Evolutionary conservation across 2,329 filamentous ascomycete genomes (phyloP).

Genomic region (Fusarium drepaniforme): DNA sequence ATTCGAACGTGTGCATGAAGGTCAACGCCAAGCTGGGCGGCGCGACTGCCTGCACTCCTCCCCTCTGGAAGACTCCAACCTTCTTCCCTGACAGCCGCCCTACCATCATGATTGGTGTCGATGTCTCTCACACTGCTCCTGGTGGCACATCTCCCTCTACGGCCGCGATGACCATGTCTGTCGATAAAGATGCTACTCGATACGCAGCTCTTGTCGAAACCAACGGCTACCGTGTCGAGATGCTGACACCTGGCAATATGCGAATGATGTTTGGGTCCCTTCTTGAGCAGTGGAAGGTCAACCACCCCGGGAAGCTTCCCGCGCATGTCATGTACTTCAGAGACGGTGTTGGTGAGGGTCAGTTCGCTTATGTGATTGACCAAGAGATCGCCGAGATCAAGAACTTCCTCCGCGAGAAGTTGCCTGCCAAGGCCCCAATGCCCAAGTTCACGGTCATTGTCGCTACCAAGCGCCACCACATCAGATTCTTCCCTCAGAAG

Average conservation of each 20-base stretch:
- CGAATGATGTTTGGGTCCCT: conserved; percentile 74
- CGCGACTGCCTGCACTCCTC: conserved; percentile 67
- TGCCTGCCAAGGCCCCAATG: conserved; percentile 47
- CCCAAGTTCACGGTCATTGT: conserved; percentile 87
- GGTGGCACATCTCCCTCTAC: conserved; percentile 78
- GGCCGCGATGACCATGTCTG: conserved; percentile 87
- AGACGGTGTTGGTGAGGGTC: conserved; percentile 90
- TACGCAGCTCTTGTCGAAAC: conserved; percentile 86
- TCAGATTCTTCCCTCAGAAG: conserved; percentile 86
- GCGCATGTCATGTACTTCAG: conserved; percentile 91
- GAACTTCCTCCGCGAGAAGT: conserved; percentile 60
- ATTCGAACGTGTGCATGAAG: conserved; percentile 96
- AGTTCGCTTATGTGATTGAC: conserved; percentile 84
- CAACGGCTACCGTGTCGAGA: conserved; percentile 86
- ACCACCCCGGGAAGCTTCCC: conserved; percentile 62
- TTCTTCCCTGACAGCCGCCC: conserved; percentile 58
- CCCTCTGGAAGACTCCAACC: conserved; percentile 49
- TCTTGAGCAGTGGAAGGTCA: conserved; percentile 73
- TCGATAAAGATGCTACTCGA: conserved; percentile 76
- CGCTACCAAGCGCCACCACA: conserved; percentile 93
- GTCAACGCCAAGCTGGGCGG: conserved; percentile 96
- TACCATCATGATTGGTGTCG: conserved; percentile 90
- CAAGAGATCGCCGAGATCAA: conserved; percentile 83
- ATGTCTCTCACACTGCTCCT: conserved; percentile 87
- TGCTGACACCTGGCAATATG: conserved; percentile 77